Evolutionary conservation across 2,329 filamentous ascomycete species (phyloP).

Genomic region (Rhynchosporium graminicola): DNA sequence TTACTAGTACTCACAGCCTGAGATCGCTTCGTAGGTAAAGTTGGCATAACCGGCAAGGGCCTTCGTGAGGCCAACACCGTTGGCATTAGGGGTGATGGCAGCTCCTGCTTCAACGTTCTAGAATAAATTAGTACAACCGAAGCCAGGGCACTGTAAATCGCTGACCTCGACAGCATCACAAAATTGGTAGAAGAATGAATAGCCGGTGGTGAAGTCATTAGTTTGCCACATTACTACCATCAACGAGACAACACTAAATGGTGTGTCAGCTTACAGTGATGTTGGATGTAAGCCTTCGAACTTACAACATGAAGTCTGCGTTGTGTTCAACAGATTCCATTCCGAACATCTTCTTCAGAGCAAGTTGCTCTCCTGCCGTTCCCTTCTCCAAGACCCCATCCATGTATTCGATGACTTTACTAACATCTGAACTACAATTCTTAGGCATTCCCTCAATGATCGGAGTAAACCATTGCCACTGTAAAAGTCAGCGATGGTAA

Average conservation of each 20-base stretch:
- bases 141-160: no score
- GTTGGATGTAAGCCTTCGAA: no score
- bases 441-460: conserved; percentile 58
- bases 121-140: no score
- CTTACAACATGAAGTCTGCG: conserved; percentile 40
- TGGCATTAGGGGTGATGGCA: conserved; percentile 38
- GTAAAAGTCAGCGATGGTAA: no score
- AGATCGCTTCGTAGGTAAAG: conserved; percentile 52
- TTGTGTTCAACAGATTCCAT: conserved; percentile 49
- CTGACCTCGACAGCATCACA: conserved; percentile 46
- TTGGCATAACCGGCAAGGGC: conserved; percentile 55
- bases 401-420: conserved; percentile 55
- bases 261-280: no score
- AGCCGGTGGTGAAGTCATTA: conserved; percentile 51
- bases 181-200: conserved; percentile 50
- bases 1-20: conserved; percentile 47
- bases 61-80: conserved; percentile 55
- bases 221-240: conserved; percentile 49
- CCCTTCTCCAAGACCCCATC: conserved; percentile 50
- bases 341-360: conserved; percentile 54
- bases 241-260: no score
- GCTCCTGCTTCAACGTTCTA: conserved; percentile 41
- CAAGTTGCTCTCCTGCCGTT: conserved; percentile 44
- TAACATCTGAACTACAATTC: conserved; percentile 57
- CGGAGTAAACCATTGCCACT: conserved; percentile 58